Conservation (phyloP, 169 alveolate genomes). For the Cryptosporidium muris region DNA sequence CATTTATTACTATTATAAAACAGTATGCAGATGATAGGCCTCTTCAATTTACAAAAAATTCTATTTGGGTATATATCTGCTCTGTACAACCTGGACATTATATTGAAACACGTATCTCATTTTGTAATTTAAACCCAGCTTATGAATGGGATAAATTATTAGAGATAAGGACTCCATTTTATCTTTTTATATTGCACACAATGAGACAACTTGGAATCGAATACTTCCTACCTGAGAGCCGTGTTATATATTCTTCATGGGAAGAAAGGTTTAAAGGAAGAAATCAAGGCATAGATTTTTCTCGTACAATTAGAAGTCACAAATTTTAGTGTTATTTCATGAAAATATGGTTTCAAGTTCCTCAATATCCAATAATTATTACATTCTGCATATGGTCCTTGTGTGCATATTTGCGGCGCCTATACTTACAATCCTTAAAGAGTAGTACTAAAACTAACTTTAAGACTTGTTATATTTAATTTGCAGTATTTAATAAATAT, state of each 20-base stretch:
- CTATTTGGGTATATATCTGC: constrained; percentile 75
- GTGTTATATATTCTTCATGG: constrained; percentile 61
- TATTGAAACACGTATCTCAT: constrained; percentile 57
- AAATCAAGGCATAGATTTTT: constrained; percentile 7
- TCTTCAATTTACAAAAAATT: constrained; percentile 82
- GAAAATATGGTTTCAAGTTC: too few species aligned
- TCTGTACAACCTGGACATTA: constrained; percentile 84
- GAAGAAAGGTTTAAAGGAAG: constrained; percentile 40
- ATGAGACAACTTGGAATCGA: constrained; percentile 63
- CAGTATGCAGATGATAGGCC: constrained; percentile 81
- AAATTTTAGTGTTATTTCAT: too few species aligned
- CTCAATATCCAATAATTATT: too few species aligned
- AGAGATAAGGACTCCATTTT: constrained; percentile 64
- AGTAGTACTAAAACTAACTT: too few species aligned
- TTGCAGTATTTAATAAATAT: neutral
- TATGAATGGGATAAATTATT: constrained; percentile 65
- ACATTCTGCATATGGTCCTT: neutral
- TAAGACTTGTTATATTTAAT: too few species aligned
- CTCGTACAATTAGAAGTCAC: too few species aligned
- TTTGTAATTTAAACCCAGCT: constrained; percentile 53
- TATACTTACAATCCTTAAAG: neutral
- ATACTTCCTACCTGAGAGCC: constrained; percentile 63
- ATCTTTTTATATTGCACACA: constrained; percentile 48
- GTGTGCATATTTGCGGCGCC: neutral
- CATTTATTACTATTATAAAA: constrained; percentile 76